These are phyloP conservation scores for Hericium erinaceus DNA, from an alignment of 768 basidiomycete genomes.

Conservation along the genomic window DNA sequence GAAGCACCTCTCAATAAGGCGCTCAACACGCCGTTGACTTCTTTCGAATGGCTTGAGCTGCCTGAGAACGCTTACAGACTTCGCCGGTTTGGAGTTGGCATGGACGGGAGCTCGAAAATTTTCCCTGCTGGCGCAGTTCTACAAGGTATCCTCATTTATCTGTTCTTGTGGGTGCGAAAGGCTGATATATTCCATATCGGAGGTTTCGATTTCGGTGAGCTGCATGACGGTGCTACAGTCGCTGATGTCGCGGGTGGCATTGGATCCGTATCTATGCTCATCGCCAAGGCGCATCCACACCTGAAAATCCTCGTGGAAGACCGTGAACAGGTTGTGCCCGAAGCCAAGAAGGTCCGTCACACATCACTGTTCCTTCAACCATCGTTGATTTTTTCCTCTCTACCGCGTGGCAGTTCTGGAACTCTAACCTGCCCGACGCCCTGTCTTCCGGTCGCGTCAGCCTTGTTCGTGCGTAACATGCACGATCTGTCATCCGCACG, in stretches of 20 bases:
- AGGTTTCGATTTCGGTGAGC: neutral
- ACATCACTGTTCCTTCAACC: neutral
- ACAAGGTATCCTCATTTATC: neutral
- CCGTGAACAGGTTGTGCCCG: neutral
- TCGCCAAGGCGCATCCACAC: neutral
- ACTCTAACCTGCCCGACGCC: neutral
- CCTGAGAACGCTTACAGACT: neutral
- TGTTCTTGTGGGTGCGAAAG: neutral
- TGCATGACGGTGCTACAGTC: neutral
- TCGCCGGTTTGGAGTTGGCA: neutral
- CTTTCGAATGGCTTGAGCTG: neutral
- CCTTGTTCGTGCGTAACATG: neutral
- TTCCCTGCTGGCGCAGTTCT: neutral
- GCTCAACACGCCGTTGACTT: neutral
- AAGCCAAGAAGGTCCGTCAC: neutral
- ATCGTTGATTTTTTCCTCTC: neutral
- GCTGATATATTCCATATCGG: neutral
- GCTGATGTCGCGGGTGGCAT: slow-evolving; percentile 1
- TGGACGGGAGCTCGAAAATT: neutral
- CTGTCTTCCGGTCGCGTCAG: neutral
- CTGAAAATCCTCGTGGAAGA: neutral
- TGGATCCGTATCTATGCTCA: neutral
- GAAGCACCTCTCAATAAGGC: neutral
- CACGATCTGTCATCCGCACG: neutral
- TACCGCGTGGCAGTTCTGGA: neutral